A percentile compares a stretch with the other conserved stretches of the same genome.
phyloP scores from a whole-genome alignment of 257 asterid species.

The Lithospermum erythrorhizon region DNA sequence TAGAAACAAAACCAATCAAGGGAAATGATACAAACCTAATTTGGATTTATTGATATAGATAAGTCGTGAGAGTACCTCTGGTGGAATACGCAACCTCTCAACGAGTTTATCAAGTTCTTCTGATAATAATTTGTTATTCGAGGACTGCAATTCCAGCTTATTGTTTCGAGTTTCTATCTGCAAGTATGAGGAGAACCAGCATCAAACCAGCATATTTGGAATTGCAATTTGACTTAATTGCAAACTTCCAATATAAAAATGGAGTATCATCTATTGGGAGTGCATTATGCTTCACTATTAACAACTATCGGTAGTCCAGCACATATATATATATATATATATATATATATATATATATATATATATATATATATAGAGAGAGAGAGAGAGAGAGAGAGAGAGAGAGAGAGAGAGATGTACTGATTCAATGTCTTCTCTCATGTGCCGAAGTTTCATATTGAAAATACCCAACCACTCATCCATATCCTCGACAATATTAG shows the following conservation, averaged over 20 bases:
- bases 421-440: constrained; percentile 99
- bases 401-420: constrained; percentile 28
- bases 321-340: too few relatives aligned
- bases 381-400: background rate
- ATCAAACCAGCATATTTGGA: constrained; percentile 13
- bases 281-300: too few relatives aligned
- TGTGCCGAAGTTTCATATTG: constrained; percentile 89
- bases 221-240: background rate
- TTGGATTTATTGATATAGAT: background rate
- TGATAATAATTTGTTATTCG: constrained; percentile 72
- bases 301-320: too few relatives aligned
- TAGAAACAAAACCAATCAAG: constrained; percentile 5
- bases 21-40: background rate
- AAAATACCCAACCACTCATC: constrained; percentile 97
- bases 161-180: constrained; percentile 95
- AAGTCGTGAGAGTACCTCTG: constrained; percentile 50
- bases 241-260: background rate
- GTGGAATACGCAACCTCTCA: constrained; percentile 64
- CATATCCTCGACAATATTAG: constrained; percentile 89
- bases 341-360: too few relatives aligned
- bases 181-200: constrained; percentile 15
- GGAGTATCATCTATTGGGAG: background rate
- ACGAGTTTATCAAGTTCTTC: constrained; percentile 95
- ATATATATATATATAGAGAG: too few relatives aligned
- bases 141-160: constrained; percentile 96